Evolutionary conservation across 306 rosid genomes (phyloP).

Genomic region (Hippophae tibetana): DNA sequence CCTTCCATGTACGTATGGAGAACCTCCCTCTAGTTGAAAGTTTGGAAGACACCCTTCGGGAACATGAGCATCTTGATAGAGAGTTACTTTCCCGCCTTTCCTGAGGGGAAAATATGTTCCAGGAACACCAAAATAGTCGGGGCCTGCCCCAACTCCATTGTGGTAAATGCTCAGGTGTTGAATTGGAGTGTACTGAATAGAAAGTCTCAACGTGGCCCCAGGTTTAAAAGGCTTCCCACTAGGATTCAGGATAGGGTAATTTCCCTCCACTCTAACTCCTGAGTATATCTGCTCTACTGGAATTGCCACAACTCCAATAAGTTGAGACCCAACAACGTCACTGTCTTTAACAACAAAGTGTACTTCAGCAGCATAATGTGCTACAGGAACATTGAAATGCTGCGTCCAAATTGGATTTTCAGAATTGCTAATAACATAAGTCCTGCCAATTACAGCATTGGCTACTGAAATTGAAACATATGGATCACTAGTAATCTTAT

Average conservation of each 20-base stretch:
- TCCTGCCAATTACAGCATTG: conserved; percentile 81
- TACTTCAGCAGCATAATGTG: conserved; percentile 75
- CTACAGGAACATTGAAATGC: conserved; percentile 78
- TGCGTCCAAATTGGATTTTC: conserved; percentile 91
- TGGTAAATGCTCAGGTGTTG: conserved; percentile 55
- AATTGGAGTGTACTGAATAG: conserved; percentile 77
- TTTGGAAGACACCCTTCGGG: conserved; percentile 75
- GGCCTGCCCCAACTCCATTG: conserved; percentile 87
- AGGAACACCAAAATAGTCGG: conserved; percentile 76
- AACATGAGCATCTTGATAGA: conserved; percentile 91
- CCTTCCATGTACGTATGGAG: conserved; percentile 60
- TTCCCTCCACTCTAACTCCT: conserved; percentile 60
- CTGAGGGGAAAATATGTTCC: conserved; percentile 91
- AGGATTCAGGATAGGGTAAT: conserved; percentile 54
- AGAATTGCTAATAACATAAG: conserved; percentile 80
- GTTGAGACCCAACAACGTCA: conserved; percentile 90
- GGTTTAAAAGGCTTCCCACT: conserved; percentile 82
- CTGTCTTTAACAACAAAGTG: conserved; percentile 84
- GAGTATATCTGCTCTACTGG: conserved; percentile 65
- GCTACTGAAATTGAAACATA: conserved; percentile 63
- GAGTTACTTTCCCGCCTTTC: conserved; percentile 73
- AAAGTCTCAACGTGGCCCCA: conserved; percentile 59
- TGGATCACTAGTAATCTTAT: conserved; percentile 89
- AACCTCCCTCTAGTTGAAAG: conserved; percentile 52
- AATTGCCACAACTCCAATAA: conserved; percentile 68